A percentile compares a stretch with the other conserved stretches of the same genome.
phyloP scores from a whole-genome alignment of 75 land plant genomes.

The Cryptomeria japonica region DNA sequence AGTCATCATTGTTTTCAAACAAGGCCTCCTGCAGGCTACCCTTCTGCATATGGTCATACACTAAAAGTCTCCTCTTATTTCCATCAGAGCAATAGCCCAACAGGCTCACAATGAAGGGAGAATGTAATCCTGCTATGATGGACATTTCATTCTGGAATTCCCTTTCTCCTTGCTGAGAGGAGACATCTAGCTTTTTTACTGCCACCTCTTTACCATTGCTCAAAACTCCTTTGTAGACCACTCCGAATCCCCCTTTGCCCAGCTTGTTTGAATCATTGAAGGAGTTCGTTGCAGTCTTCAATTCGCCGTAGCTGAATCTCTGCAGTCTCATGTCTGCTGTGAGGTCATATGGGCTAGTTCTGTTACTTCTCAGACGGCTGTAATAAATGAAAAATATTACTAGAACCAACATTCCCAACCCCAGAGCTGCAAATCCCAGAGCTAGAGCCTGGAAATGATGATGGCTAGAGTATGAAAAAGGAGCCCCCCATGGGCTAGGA shows the following conservation, averaged over 20 bases:
- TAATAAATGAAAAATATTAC: slow-evolving; percentile 2
- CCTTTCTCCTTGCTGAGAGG: slow-evolving; percentile 43
- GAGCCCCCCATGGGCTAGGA: not conserved
- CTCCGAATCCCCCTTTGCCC: slow-evolving; percentile 77
- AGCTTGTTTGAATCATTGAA: slow-evolving; percentile 43
- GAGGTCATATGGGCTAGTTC: slow-evolving; percentile 20
- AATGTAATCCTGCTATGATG: slow-evolving; percentile 49
- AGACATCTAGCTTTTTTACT: slow-evolving; percentile 56
- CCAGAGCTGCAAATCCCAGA: slow-evolving; percentile 26
- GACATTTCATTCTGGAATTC: slow-evolving; percentile 75
- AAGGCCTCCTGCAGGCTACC: slow-evolving; percentile 90
- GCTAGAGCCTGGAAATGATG: slow-evolving; percentile 9
- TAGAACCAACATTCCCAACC: slow-evolving; percentile 14
- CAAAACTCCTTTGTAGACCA: slow-evolving; percentile 66
- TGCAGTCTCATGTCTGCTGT: slow-evolving; percentile 12
- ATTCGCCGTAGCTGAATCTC: slow-evolving; percentile 35
- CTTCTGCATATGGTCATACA: slow-evolving; percentile 89
- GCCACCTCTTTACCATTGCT: slow-evolving; percentile 64
- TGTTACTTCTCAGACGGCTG: slow-evolving; percentile 21
- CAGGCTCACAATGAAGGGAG: slow-evolving; percentile 67
- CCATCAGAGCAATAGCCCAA: slow-evolving; percentile 65
- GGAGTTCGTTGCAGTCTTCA: slow-evolving; percentile 43
- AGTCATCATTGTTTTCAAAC: slow-evolving; percentile 36
- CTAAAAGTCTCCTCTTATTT: slow-evolving; percentile 52
- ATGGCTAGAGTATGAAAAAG: not conserved